A percentile compares a stretch with the other conserved stretches of the same genome.
Evolutionary conservation across 78 protist genomes (phyloP).

Genomic region (Dictyostelium intermedium): DNA sequence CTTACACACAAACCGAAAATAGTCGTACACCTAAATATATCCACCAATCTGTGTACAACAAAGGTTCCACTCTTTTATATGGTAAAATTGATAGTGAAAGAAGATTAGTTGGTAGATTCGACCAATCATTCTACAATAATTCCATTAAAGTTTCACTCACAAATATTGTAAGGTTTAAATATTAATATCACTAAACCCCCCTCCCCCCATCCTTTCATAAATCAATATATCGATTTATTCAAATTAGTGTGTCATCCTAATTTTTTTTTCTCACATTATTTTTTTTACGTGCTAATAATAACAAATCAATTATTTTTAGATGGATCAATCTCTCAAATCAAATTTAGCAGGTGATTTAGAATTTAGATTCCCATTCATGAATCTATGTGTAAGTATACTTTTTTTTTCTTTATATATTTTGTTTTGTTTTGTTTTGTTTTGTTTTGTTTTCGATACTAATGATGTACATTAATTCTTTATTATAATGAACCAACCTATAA

Average conservation of each 20-base stretch:
- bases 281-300: not conserved
- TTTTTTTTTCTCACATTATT: not conserved
- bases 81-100: not conserved
- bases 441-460: no score
- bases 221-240: not conserved
- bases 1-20: conserved; percentile 15
- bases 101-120: conserved; percentile 4
- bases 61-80: not conserved
- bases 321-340: not conserved
- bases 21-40: not conserved
- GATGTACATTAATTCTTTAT: no score
- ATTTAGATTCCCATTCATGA: not conserved
- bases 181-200: not conserved
- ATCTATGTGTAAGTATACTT: not conserved
- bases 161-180: not conserved
- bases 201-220: not conserved
- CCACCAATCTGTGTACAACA: not conserved
- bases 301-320: conserved; percentile 1
- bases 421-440: no score
- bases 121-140: not conserved
- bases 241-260: no score
- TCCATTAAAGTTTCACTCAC: not conserved
- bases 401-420: no score
- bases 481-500: not conserved
- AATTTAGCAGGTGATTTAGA: not conserved